Conservation (phyloP, 2,329 filamentous ascomycete genomes). For the Scortechinia acanthostroma region DNA sequence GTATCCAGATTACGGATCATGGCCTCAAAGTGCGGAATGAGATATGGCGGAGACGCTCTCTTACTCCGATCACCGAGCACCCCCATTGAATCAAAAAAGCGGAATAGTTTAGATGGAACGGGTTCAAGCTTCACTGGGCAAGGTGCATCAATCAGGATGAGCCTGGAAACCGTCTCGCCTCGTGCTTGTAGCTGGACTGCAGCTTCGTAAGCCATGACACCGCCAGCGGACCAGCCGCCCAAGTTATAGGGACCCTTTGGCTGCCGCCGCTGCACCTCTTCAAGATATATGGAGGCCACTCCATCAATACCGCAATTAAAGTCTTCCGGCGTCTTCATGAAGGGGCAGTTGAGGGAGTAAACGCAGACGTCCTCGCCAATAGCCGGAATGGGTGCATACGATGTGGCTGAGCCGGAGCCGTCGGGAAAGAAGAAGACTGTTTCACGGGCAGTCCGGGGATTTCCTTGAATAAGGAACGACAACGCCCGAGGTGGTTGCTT, state of each 20-base stretch:
- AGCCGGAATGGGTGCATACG: slow-evolving; percentile 53
- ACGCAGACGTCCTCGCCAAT: slow-evolving; percentile 37
- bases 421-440: slow-evolving; percentile 47
- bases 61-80: slow-evolving; percentile 55
- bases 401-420: slow-evolving; percentile 55
- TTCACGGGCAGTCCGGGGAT: slow-evolving; percentile 33
- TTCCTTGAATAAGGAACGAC: slow-evolving; percentile 39
- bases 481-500: slow-evolving; percentile 3
- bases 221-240: slow-evolving; percentile 72
- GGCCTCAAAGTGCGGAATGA: slow-evolving; percentile 66
- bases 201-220: slow-evolving; percentile 65
- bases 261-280: slow-evolving; percentile 67
- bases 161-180: slow-evolving; percentile 46
- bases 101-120: slow-evolving; percentile 38
- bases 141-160: slow-evolving; percentile 62
- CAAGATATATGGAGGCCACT: slow-evolving; percentile 56
- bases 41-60: slow-evolving; percentile 49
- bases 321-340: slow-evolving; percentile 62
- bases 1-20: slow-evolving; percentile 62
- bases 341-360: slow-evolving; percentile 61
- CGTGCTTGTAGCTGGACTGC: slow-evolving; percentile 49
- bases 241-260: slow-evolving; percentile 61
- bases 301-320: slow-evolving; percentile 60
- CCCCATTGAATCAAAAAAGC: slow-evolving; percentile 68
- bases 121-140: slow-evolving; percentile 64